Percentiles rank a stretch among this genome's conserved stretches.
Evolutionary conservation across 2,329 filamentous ascomycete species (phyloP).

Genomic region (Claviceps purpurea): DNA sequence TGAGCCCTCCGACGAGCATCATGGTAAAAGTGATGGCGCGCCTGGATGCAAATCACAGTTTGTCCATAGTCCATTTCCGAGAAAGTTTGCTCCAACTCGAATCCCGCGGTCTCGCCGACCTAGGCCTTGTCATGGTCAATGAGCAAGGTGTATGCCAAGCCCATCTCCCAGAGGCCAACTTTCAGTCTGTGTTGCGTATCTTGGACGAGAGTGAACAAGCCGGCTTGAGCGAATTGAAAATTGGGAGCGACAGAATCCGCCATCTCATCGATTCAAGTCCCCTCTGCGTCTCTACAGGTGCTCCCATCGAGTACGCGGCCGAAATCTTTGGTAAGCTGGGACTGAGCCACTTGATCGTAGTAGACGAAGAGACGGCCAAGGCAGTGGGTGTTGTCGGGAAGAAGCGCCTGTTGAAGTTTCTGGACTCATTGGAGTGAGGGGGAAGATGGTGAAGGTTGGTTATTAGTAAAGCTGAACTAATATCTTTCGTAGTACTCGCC

Average conservation of each 20-base stretch:
- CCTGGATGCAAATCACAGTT: slow-evolving; percentile 25
- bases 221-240: slow-evolving; percentile 9
- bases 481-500: not conserved
- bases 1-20: slow-evolving; percentile 38
- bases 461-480: no score
- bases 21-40: slow-evolving; percentile 42
- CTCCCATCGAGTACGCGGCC: slow-evolving; percentile 44
- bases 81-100: slow-evolving; percentile 33
- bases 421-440: not conserved
- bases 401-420: slow-evolving; percentile 29
- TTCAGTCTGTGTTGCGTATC: slow-evolving; percentile 34
- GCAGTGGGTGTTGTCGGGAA: slow-evolving; percentile 43
- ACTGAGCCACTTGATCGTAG: slow-evolving; percentile 37
- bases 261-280: slow-evolving; percentile 41
- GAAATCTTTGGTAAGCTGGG: slow-evolving; percentile 48
- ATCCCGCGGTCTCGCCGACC: slow-evolving; percentile 39
- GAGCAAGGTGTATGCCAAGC: slow-evolving; percentile 33
- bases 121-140: slow-evolving; percentile 41
- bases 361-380: slow-evolving; percentile 35
- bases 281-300: slow-evolving; percentile 32
- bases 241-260: slow-evolving; percentile 21
- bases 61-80: slow-evolving; percentile 26
- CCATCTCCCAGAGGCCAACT: slow-evolving; percentile 39
- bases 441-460: no score
- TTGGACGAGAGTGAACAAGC: slow-evolving; percentile 13